A percentile compares a stretch with the other conserved stretches of the same genome.
Conservation (phyloP, 345 rosid species). For the Atalantia buxifolia region DNA sequence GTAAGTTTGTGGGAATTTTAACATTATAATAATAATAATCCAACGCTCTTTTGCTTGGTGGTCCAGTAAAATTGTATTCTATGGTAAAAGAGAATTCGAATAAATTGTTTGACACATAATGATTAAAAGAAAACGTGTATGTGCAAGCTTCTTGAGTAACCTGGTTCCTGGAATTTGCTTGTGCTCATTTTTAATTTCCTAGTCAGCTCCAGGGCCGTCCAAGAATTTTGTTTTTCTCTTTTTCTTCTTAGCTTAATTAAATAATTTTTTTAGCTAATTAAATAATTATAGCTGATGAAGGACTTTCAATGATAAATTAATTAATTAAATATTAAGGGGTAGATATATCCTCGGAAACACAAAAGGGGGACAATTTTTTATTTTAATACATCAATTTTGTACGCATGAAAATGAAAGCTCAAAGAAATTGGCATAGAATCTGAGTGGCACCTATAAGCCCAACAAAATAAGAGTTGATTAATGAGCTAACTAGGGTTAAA, state of each 20-base stretch:
- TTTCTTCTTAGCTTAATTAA: too few species aligned
- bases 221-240: too few species aligned
- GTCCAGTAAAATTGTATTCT: not conserved
- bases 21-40: not conserved
- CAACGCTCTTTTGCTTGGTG: not conserved
- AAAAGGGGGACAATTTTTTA: not conserved
- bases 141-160: not conserved
- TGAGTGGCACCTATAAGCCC: slow-evolving; percentile 10
- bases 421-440: slow-evolving; percentile 11
- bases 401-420: not conserved
- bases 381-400: not conserved
- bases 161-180: slow-evolving; percentile 1
- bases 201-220: not conserved
- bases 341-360: not conserved
- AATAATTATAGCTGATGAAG: not conserved
- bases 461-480: not conserved
- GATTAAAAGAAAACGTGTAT: not conserved
- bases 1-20: not conserved
- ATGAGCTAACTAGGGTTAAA: not conserved
- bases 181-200: not conserved
- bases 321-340: not conserved
- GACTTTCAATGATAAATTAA: not conserved
- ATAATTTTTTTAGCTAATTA: too few species aligned
- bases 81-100: not conserved
- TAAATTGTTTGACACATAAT: not conserved